Base-by-base conservation (phyloP, 768 basidiomycete species). In the Boletus patriciae region DNA sequence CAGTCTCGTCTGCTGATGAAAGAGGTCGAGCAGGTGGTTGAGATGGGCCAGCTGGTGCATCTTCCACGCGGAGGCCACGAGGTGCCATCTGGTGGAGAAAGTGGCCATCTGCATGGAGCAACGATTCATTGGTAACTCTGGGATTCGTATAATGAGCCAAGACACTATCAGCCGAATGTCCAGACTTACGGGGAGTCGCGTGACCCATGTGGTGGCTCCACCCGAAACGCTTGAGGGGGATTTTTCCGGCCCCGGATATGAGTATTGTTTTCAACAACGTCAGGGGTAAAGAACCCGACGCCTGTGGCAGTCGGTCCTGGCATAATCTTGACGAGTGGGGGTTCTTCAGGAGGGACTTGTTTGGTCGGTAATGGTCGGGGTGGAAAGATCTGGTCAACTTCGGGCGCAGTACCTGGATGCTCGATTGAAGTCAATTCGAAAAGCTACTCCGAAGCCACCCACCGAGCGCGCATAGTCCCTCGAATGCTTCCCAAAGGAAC, bases 401-500 rank as follows among this genome's bases (percentile, higher is more conserved):
- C 83, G 43, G 88, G 85, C 51, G 84, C 78, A 50, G 82, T 74
- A 54, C 90, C 91, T 93, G 60, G 23, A 59, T 31, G 54, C 48
- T 52, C 41, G 51, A 56, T 46, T 66, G 55, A 64, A 60, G 56
- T 54, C 49, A 7, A 21, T 34, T 29, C 25, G 46, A 29, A 59
- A 38, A 52, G 55, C 36, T 58, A 50, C n/a, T 40, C n/a, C 23
- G 46, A 57, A 52, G 37, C 49, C 54, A 58, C 78, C 50, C 64
- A 89, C 94, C 94, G 44, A 92, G 74, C 31, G 80, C 73, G 69
- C 94, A 96, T 34, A 97, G 71, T 0, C 91, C 93, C 66, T 94
- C 91, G 65, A 94, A 90, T 6, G 94, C 94, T 70, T 97, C 94
- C 93, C 93, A 96, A 52, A 94, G 73, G 69, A 91, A 82, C 33